Evolutionary conservation across 2,329 filamentous ascomycete species (phyloP).

Genomic region (Seiridium cupressi): DNA sequence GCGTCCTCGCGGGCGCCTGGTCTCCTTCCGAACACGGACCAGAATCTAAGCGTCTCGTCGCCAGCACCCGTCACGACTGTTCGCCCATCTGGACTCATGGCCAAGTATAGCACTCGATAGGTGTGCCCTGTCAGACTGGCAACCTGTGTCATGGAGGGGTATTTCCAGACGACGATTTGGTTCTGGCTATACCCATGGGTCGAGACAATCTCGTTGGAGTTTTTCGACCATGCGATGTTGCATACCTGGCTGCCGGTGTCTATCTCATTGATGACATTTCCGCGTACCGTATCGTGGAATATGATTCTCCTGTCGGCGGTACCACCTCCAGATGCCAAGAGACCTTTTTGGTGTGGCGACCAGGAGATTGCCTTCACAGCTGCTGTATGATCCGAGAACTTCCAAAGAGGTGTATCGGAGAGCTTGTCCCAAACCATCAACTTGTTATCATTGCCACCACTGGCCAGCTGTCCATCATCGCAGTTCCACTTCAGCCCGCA

Average conservation of each 20-base stretch:
- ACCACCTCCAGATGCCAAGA: constrained; percentile 93
- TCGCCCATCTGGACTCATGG: constrained; percentile 94
- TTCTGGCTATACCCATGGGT: constrained; percentile 98
- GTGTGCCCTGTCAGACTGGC: constrained; percentile 94
- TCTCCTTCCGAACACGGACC: constrained; percentile 90
- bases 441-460: constrained; percentile 97
- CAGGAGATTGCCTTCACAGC: constrained; percentile 97
- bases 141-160: constrained; percentile 96
- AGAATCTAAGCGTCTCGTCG: constrained; percentile 94
- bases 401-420: constrained; percentile 86
- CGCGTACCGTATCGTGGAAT: constrained; percentile 94
- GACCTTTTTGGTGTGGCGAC: constrained; percentile 92
- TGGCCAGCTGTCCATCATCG: constrained; percentile 91
- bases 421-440: constrained; percentile 98
- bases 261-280: constrained; percentile 77
- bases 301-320: constrained; percentile 96
- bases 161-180: constrained; percentile 99
- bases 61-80: constrained; percentile 94
- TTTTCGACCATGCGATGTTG: constrained; percentile 95
- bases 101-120: constrained; percentile 91
- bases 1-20: constrained; percentile 70
- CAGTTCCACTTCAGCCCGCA: constrained; percentile 97
- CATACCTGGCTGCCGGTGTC: constrained; percentile 99
- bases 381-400: constrained; percentile 91
- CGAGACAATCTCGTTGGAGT: constrained; percentile 95